Percentiles rank a stretch among this genome's conserved stretches.
Evolutionary conservation across 176 grass and related monocot species (phyloP).

Genomic region (Stipa capillata): DNA sequence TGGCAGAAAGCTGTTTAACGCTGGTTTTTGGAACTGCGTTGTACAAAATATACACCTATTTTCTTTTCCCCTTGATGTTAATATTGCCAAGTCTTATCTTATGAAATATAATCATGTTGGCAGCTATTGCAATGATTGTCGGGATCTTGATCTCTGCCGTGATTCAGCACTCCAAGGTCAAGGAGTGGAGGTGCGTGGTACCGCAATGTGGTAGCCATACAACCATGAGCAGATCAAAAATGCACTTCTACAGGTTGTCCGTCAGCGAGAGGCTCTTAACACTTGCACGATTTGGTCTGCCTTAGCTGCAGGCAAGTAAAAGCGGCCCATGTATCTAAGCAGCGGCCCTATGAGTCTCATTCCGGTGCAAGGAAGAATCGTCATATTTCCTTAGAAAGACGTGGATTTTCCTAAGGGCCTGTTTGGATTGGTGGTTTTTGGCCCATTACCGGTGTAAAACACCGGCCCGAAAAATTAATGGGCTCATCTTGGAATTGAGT

Average conservation of each 20-base stretch:
- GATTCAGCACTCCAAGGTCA: conserved; percentile 44
- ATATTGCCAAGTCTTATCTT: neutral
- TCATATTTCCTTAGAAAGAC: conserved; percentile 63
- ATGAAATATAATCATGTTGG: conserved; percentile 13
- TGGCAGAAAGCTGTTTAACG: neutral
- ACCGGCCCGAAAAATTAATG: no score
- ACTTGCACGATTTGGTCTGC: conserved; percentile 88
- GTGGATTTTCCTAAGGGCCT: conserved; percentile 58
- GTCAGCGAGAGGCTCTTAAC: conserved; percentile 92
- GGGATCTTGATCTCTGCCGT: conserved; percentile 76
- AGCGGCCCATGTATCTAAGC: conserved; percentile 68
- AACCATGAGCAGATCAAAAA: conserved; percentile 75
- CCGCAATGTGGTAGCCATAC: conserved; percentile 74
- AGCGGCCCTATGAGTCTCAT: conserved; percentile 70
- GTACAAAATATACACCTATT: neutral
- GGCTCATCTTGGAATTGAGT: no score
- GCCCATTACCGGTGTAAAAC: no score
- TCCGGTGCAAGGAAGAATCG: conserved; percentile 60
- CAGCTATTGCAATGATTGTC: conserved; percentile 94
- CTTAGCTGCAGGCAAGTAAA: conserved; percentile 82
- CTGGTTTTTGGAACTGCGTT: neutral
- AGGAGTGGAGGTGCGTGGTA: conserved; percentile 58
- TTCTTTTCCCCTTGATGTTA: conserved; percentile 2
- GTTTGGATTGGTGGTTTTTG: no score
- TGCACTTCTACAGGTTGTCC: conserved; percentile 70